A percentile compares a stretch with the other conserved stretches of the same genome.
Conservation (phyloP, 441 rosid species). For the Manihot esculenta region DNA sequence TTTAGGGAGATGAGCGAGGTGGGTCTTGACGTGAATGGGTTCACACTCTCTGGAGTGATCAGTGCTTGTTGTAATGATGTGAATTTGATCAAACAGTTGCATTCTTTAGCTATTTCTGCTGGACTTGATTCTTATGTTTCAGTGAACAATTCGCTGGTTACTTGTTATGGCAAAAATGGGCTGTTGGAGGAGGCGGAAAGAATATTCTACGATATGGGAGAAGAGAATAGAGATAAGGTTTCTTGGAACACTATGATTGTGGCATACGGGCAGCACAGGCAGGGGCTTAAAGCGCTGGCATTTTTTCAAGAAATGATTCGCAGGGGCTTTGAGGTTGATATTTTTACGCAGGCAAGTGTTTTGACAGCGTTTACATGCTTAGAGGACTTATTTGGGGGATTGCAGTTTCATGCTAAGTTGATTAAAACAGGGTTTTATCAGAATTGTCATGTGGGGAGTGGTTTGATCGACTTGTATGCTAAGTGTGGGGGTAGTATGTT, state of each 20-base stretch:
- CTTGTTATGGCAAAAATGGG: slow-evolving; percentile 62
- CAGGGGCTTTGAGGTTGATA: slow-evolving; percentile 52
- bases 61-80: slow-evolving; percentile 48
- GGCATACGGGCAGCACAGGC: slow-evolving; percentile 70
- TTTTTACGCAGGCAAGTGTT: slow-evolving; percentile 74
- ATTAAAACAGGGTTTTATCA: slow-evolving; percentile 67
- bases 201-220: slow-evolving; percentile 58
- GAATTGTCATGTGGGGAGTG: slow-evolving; percentile 77
- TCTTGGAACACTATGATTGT: slow-evolving; percentile 95
- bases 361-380: slow-evolving; percentile 67
- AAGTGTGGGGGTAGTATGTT: slow-evolving; percentile 63
- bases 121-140: slow-evolving; percentile 71
- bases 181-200: slow-evolving; percentile 56
- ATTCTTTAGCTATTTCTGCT: slow-evolving; percentile 46
- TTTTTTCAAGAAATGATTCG: slow-evolving; percentile 65
- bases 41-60: slow-evolving; percentile 70
- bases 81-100: slow-evolving; percentile 58
- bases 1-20: slow-evolving; percentile 53
- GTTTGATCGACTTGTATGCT: slow-evolving; percentile 82
- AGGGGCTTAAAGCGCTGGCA: slow-evolving; percentile 56
- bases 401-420: slow-evolving; percentile 68
- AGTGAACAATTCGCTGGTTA: slow-evolving; percentile 62
- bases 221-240: slow-evolving; percentile 60
- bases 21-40: slow-evolving; percentile 63
- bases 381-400: slow-evolving; percentile 57